Evolutionary conservation across 1,284 basidiomycete genomes (phyloP), one percentile per base, ranked within the genome.

Genomic region (Cryptococcus sp.): DNA sequence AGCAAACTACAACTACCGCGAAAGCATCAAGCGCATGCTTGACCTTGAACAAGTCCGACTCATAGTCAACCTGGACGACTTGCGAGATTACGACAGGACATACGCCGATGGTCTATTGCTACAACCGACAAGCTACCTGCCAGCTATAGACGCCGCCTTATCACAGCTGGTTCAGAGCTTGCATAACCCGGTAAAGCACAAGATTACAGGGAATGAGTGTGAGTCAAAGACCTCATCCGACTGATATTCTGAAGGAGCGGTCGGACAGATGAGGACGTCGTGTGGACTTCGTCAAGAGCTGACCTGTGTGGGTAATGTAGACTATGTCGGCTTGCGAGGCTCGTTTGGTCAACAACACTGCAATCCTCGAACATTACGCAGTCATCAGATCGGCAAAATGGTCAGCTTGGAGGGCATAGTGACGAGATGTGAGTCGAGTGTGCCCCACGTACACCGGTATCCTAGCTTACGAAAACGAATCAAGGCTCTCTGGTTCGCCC

Each of bases 281-380:
- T n/a, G n/a, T n/a, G n/a, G n/a, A n/a, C n/a, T n/a, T n/a, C n/a
- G n/a, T 52, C n/a, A 44, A 59, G 29, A 34, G 22, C 41, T 46
- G 49, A 53, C 52, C 10, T 11, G 40, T 58, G 23, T 41, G 34
- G 22, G 19, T 23, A 8, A 19, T 4, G 3, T 51, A 77, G 77
- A 87, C 78, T 89, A 89, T 68, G 84, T 97, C 58, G 96, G 95
- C n/a, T 86, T 99, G 75, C 88, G 90, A 64, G 96, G 96, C 55
- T 95, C 91, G n/a, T 99, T 99, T 77, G 96, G 96, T 48, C 94
- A 98, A 78, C 92, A 99, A 76, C 93, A 98, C 78, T 91, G 95
- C 78, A 98, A 90, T 78, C 96, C 96, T 44, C 84, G 96, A 10
- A 95, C 93, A 11, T 84, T 99, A 40, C 85, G 88, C 59, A 89